Evolutionary conservation across 2,329 filamentous ascomycete genomes (phyloP), one percentile per base, ranked within the genome.

Genomic region (Microcyclospora pomicola): DNA sequence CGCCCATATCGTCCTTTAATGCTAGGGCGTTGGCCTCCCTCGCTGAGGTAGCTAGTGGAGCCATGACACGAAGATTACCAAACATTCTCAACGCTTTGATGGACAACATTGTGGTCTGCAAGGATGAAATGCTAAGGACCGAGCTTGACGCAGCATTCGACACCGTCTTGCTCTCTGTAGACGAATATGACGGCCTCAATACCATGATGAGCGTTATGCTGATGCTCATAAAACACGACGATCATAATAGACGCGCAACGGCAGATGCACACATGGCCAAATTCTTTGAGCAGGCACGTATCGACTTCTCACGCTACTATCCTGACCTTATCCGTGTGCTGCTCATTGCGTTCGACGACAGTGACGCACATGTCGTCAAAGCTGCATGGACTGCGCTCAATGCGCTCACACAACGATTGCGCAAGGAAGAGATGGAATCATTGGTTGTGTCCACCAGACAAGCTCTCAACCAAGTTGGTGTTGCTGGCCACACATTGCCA

Each of bases 351-450:
- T 98, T 98, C 55, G 86, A 91, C 53, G 91, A 98, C 52, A 63
- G 75, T 37, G 91, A 96, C 53, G 62, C 64, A 43, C 77, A 80
- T 15, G 88, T 96, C 3, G 81, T 96, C 53, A 92, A 92, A 66
- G 74, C 84, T 33, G 77, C 88, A 15, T 96, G 87, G 87, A 71
- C 76, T 38, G 88, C 87, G 5, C 72, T 98, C 42, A 85, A 67
- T 50, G 82, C 83, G 41, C 80, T 98, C 50, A 95, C 87, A 33
- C 87, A 87, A 59, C 80, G 77, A 50, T 72, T 98, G 44, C 80
- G 80, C 56, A 98, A 98, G 61, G 92, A 98, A 57, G 88, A 96
- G 62, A 96, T 98, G 91, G 92, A 98, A 56, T 77, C 81, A 1
- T 71, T 98, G 33, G 86, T 94, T 13, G 67, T 76, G 38, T 91